phyloP scores from a whole-genome alignment of 208 protist species.

The Leishmania arabica region DNA sequence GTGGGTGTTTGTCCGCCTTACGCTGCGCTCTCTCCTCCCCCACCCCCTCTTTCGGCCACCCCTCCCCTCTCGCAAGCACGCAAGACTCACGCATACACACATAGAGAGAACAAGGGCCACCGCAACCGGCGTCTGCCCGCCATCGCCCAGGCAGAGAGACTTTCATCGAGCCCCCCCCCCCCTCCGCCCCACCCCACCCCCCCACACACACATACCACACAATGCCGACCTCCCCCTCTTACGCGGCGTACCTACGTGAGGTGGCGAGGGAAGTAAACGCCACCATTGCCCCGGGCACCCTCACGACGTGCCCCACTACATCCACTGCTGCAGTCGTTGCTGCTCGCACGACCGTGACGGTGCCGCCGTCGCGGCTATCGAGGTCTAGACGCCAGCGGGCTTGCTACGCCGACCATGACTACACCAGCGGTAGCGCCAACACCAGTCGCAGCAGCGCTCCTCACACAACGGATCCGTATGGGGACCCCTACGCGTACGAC shows the following conservation, averaged over 20 bases:
- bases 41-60: background rate
- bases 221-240: slow-evolving; percentile 8
- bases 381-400: background rate
- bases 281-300: background rate
- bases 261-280: slow-evolving; percentile 19
- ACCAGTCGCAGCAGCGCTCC: background rate
- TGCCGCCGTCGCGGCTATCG: background rate
- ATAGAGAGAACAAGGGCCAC: background rate
- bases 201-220: background rate
- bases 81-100: background rate
- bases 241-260: slow-evolving; percentile 31
- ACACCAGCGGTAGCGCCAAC: background rate
- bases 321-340: background rate
- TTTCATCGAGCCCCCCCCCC: background rate
- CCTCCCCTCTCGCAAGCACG: background rate
- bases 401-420: background rate
- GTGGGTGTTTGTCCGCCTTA: background rate
- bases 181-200: background rate
- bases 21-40: background rate
- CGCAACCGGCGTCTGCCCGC: background rate
- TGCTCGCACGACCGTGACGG: background rate
- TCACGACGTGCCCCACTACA: background rate
- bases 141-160: background rate
- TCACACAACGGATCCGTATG: background rate
- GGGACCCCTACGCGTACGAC: slow-evolving; percentile 16